Evolutionary conservation across 2,329 filamentous ascomycete genomes (phyloP).

Genomic region (Pyricularia pennisetigena): DNA sequence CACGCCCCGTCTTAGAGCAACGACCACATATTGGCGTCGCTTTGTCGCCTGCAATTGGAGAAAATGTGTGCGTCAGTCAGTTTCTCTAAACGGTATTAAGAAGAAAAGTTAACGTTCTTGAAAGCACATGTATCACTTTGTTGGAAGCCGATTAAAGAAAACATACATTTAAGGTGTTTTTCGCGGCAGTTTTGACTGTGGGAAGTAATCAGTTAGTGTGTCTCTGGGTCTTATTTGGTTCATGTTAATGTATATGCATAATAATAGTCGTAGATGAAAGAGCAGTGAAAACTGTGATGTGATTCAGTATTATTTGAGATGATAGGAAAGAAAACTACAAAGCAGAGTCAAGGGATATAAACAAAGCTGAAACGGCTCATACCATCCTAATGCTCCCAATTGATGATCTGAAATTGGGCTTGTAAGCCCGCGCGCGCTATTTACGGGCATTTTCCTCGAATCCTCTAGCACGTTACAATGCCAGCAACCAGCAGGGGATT

Average conservation of each 20-base stretch:
- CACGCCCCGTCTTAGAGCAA: conserved; percentile 15
- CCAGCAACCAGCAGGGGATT: not conserved
- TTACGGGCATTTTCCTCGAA: conserved; percentile 1
- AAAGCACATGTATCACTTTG: not conserved
- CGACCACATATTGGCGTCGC: conserved; percentile 22
- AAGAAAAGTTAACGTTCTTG: not conserved
- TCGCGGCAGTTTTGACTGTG: conserved; percentile 34
- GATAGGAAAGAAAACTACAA: not conserved
- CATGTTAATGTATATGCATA: not conserved
- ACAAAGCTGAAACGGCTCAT: not conserved
- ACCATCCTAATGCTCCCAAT: conserved; percentile 1
- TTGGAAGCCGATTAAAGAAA: not conserved
- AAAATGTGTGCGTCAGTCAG: not conserved
- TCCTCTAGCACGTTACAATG: not conserved
- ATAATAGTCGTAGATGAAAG: not conserved
- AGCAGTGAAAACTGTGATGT: not conserved
- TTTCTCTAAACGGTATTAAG: not conserved
- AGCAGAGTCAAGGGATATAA: not conserved
- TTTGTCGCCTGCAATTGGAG: conserved; percentile 26
- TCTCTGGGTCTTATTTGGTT: not conserved
- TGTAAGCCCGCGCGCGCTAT: not conserved
- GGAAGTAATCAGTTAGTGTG: not conserved
- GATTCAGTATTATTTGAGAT: not conserved
- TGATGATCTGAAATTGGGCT: not conserved
- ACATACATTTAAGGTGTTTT: conserved; percentile 35